Percentiles rank a stretch among this genome's conserved stretches.
Evolutionary conservation across 768 basidiomycete genomes (phyloP).

Genomic region (Pleurotus platypus): DNA sequence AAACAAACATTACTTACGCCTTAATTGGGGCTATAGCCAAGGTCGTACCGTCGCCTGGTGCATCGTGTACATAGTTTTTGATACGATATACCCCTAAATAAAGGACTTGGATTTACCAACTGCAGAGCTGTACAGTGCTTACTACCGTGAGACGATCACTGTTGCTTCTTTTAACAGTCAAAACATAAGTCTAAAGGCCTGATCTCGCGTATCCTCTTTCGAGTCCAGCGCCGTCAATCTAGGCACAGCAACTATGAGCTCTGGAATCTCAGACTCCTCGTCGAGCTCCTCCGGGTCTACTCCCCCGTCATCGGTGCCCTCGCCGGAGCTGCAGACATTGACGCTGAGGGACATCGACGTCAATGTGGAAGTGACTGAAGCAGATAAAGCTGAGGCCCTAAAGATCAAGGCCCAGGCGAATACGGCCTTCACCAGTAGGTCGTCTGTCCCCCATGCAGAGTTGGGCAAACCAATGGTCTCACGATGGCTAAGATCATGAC

Average conservation of each 20-base stretch:
- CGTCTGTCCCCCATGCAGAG: background rate
- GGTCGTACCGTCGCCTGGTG: background rate
- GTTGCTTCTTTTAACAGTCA: background rate
- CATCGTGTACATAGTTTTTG: background rate
- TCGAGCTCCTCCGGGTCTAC: slow-evolving; percentile 43
- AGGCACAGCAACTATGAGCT: slow-evolving; percentile 22
- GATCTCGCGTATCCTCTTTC: background rate
- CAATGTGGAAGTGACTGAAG: slow-evolving; percentile 51
- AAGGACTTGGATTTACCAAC: background rate
- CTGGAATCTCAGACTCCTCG: slow-evolving; percentile 28
- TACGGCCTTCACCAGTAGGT: slow-evolving; percentile 74
- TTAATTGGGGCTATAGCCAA: too few relatives aligned
- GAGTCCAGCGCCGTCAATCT: background rate
- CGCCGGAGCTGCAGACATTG: slow-evolving; percentile 54
- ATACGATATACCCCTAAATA: background rate
- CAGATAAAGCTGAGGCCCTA: slow-evolving; percentile 64
- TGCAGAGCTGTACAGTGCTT: background rate
- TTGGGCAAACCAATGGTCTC: background rate
- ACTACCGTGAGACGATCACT: slow-evolving; percentile 1
- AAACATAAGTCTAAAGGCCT: too few relatives aligned
- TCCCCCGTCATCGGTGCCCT: slow-evolving; percentile 52
- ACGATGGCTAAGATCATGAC: slow-evolving; percentile 49
- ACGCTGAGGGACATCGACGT: slow-evolving; percentile 33
- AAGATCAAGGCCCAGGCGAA: slow-evolving; percentile 85
- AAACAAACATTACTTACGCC: background rate